A percentile compares a stretch with the other conserved stretches of the same genome.
phyloP scores from a whole-genome alignment of 2,329 filamentous ascomycete species.

The Lasiodiplodia sp. region DNA sequence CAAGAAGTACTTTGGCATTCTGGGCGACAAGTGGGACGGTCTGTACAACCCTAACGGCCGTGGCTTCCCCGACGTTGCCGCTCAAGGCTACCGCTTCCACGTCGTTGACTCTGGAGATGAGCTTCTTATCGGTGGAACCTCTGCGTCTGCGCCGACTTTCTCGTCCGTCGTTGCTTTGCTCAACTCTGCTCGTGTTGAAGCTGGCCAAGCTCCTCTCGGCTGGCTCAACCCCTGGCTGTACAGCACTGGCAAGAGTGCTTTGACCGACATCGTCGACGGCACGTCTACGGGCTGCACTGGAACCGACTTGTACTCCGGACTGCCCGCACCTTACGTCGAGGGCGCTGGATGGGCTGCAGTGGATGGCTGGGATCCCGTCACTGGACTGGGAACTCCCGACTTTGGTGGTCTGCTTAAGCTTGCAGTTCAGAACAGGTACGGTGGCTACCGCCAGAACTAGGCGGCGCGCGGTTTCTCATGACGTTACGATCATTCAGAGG shows the following conservation, averaged over 20 bases:
- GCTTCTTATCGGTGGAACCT: slow-evolving; percentile 47
- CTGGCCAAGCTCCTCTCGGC: slow-evolving; percentile 45
- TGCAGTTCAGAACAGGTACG: slow-evolving; percentile 14
- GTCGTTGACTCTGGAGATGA: slow-evolving; percentile 45
- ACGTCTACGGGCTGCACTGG: slow-evolving; percentile 56
- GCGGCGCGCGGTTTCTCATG: neutral
- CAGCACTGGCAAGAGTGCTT: slow-evolving; percentile 49
- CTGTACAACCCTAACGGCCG: slow-evolving; percentile 54
- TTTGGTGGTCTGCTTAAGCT: slow-evolving; percentile 45
- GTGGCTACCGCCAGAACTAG: slow-evolving; percentile 11
- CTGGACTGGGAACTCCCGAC: slow-evolving; percentile 51
- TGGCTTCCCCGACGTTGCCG: slow-evolving; percentile 56
- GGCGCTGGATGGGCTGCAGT: slow-evolving; percentile 61
- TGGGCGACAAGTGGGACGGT: slow-evolving; percentile 50
- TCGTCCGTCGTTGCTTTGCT: slow-evolving; percentile 47
- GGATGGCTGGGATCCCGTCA: slow-evolving; percentile 59
- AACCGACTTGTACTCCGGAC: slow-evolving; percentile 46
- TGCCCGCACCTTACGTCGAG: slow-evolving; percentile 49
- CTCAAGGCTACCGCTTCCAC: slow-evolving; percentile 45
- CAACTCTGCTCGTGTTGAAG: slow-evolving; percentile 48
- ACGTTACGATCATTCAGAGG: neutral
- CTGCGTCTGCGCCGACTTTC: slow-evolving; percentile 49
- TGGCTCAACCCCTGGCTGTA: slow-evolving; percentile 54
- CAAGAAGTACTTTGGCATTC: slow-evolving; percentile 46
- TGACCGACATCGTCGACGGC: slow-evolving; percentile 59